Evolutionary conservation across 345 rosid genomes (phyloP).

Genomic region (sweet orange (Citrus sinensis)): DNA sequence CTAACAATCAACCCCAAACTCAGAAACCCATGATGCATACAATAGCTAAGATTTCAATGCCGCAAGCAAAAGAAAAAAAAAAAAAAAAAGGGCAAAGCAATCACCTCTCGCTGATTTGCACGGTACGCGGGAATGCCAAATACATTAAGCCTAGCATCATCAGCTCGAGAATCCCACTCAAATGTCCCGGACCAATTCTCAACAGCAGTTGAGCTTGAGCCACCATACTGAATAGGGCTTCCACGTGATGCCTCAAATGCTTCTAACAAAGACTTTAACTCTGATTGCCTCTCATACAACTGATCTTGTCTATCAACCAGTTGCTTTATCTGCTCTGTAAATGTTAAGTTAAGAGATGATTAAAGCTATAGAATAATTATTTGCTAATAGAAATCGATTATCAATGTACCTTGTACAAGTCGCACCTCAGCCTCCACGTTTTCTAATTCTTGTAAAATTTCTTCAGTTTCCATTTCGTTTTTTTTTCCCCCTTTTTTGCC

Average conservation of each 20-base stretch:
- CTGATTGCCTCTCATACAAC: conserved; percentile 64
- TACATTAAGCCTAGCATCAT: conserved; percentile 64
- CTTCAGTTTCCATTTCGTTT: conserved; percentile 45
- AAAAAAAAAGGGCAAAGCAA: conserved; percentile 1
- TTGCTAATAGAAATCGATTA: not conserved
- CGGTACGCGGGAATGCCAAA: conserved; percentile 81
- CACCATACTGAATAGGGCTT: conserved; percentile 29
- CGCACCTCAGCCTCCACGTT: conserved; percentile 54
- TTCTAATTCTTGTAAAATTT: conserved; percentile 55
- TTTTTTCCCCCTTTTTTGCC: accelerated
- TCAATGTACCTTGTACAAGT: conserved; percentile 56
- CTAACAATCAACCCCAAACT: not conserved
- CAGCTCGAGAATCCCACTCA: conserved; percentile 85
- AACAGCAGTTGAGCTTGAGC: conserved; percentile 11
- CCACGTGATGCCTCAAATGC: conserved; percentile 35
- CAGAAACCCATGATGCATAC: not conserved
- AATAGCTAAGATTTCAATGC: not conserved
- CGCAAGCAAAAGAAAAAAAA: not conserved
- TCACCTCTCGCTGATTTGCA: conserved; percentile 83
- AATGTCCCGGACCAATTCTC: conserved; percentile 72
- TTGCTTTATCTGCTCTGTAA: conserved; percentile 59
- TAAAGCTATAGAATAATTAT: not conserved
- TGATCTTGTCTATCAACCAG: conserved; percentile 77
- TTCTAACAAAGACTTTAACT: conserved; percentile 57
- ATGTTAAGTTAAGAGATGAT: not conserved